Conservation (phyloP, 2,329 filamentous ascomycete genomes). For the Ophiostoma ips region DNA sequence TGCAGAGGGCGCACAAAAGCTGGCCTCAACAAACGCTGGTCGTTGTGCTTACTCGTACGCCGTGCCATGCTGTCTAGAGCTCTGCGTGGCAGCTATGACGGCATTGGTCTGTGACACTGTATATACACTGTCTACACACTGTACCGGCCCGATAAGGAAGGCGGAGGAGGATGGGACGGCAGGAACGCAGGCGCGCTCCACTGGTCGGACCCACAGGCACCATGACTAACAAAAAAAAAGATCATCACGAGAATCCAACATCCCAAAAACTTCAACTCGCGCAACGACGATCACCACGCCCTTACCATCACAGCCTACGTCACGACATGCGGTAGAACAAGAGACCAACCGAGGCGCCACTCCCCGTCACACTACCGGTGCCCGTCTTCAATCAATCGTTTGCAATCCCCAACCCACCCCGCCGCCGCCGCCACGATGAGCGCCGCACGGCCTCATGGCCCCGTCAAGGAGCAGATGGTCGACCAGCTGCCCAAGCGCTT, state of each 20-base stretch:
- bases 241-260: constrained; percentile 2
- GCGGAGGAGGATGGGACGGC: not conserved
- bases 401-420: not conserved
- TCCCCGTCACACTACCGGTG: not conserved
- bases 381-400: no score
- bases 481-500: constrained; percentile 85
- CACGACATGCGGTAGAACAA: constrained; percentile 10
- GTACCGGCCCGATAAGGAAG: no score
- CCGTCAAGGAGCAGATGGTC: constrained; percentile 62
- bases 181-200: constrained; percentile 6
- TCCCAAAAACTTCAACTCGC: not conserved
- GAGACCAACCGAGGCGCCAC: not conserved
- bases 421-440: constrained; percentile 5
- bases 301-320: not conserved
- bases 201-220: not conserved
- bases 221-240: constrained; percentile 6
- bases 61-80: no score
- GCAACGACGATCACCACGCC: not conserved
- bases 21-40: no score
- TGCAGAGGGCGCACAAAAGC: no score
- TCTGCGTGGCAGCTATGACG: not conserved
- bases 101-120: not conserved
- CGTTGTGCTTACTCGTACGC: not conserved
- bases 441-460: constrained; percentile 10
- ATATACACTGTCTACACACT: not conserved